These are phyloP conservation scores for Salix brachista DNA, from an alignment of 345 rosid species.

Conservation along the genomic window DNA sequence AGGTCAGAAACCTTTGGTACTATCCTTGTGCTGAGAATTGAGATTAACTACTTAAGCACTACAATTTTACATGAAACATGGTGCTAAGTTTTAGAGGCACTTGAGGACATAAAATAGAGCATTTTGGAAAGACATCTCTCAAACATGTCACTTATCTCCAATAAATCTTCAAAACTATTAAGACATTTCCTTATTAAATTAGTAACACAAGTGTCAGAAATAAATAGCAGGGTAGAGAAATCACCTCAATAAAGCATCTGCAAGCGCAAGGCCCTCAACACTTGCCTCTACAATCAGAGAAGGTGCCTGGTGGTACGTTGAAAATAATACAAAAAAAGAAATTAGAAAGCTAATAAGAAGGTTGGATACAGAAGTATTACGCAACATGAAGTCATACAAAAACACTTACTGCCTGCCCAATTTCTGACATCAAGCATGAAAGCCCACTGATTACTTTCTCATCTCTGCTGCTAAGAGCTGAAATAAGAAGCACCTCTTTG, in stretches of 20 bases:
- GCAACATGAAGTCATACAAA: slow-evolving; percentile 4
- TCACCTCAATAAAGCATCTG: slow-evolving; percentile 81
- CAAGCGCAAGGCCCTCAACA: slow-evolving; percentile 65
- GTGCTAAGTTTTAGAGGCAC: no score
- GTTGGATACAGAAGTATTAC: neutral
- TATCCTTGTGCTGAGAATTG: neutral
- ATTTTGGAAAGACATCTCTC: no score
- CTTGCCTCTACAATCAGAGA: slow-evolving; percentile 81
- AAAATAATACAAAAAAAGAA: slow-evolving; percentile 9
- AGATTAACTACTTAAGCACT: neutral
- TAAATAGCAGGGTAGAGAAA: slow-evolving; percentile 12
- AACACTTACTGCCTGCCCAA: slow-evolving; percentile 88
- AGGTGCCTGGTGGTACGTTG: slow-evolving; percentile 59
- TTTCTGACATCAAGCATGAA: slow-evolving; percentile 84
- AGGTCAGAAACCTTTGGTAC: neutral
- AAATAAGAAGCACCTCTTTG: slow-evolving; percentile 69
- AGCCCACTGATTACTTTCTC: slow-evolving; percentile 77
- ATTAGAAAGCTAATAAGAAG: slow-evolving; percentile 1
- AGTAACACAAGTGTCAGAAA: neutral
- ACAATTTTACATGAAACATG: neutral
- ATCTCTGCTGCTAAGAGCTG: slow-evolving; percentile 71
- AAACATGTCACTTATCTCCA: neutral
- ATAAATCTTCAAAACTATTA: neutral
- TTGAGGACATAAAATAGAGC: no score
- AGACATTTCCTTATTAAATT: neutral